Base-by-base conservation (phyloP, 139 green algal genomes). In the Asterochloris sp. region DNA sequence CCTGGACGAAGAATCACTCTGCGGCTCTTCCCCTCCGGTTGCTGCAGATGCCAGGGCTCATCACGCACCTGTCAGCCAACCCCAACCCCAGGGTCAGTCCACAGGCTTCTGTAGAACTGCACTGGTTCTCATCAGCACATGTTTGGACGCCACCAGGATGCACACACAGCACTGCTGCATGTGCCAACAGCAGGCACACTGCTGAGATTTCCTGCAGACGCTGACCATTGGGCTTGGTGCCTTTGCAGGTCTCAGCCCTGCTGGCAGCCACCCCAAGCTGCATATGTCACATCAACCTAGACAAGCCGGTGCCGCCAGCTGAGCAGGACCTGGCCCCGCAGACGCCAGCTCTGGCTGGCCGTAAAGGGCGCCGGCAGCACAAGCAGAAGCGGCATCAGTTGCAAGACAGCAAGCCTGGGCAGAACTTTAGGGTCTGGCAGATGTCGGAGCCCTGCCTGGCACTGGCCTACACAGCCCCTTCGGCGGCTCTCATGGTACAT, bases 11-110 rank as follows among this genome's bases (percentile, higher is more conserved):
- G 54, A 73, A 85, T 29, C 76, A 86, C 17, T 64, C 73, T 10
- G 68, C 63, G 14, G 47, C 69, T 54, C 82, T 89, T 27, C 82
- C 79, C 13, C 28, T 73, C 29, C 78, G 85, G 64, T 64, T 92
- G 74, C 73, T 77, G n/a, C 24, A 76, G 12, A 82, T 92, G 76
- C 87, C 86, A 0, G 90, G 90, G n/a, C 71, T 27, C 47, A 83
- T 92, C 15, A 12, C 16, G 12, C 78, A 83, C 61, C 64, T 93
- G 15, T 81, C 85, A 0, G 86, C 88, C 82, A 60, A 82, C 78
- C 87, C 89, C 1, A 27, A 83, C 8, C 75, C 80, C 10, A 60
- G 38, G 81, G 86, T 82, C 10, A 54, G 38, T 10, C 38, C 38
- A 54, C 38, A 54, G 38, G 38, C 38, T 54, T 54, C 38, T 54